phyloP scores from a whole-genome alignment of 176 grass and related monocot species.

The Cymbopogon citratus region DNA sequence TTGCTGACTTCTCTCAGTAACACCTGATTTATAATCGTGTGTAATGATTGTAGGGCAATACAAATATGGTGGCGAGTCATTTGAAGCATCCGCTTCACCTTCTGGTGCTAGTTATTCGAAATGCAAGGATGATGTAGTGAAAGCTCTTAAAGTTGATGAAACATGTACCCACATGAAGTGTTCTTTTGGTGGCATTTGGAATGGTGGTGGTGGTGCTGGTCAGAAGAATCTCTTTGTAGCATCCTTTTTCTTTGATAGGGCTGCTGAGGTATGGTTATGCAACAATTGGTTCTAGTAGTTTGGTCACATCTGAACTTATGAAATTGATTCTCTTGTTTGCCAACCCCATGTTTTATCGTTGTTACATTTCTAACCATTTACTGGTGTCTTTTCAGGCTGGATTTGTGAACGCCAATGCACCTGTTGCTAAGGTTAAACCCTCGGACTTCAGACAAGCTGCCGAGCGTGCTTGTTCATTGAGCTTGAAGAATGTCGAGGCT shows the following conservation, averaged over 20 bases:
- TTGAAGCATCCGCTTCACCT: slow-evolving; percentile 64
- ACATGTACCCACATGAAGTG: slow-evolving; percentile 96
- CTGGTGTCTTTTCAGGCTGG: slow-evolving; percentile 53
- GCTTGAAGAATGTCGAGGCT: slow-evolving; percentile 52
- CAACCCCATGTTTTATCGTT: neutral
- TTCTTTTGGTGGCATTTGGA: slow-evolving; percentile 97
- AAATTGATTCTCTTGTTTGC: neutral
- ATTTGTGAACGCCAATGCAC: slow-evolving; percentile 66
- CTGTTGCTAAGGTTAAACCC: slow-evolving; percentile 68
- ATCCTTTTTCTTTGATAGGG: slow-evolving; percentile 97
- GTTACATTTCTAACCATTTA: neutral
- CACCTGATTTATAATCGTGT: neutral
- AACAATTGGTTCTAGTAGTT: neutral
- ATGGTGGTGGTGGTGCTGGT: slow-evolving; percentile 89
- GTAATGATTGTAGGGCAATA: slow-evolving; percentile 54
- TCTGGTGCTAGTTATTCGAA: slow-evolving; percentile 71
- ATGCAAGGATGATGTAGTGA: slow-evolving; percentile 67
- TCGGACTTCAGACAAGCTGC: slow-evolving; percentile 80
- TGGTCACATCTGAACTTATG: neutral
- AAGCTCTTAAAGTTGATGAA: slow-evolving; percentile 71
- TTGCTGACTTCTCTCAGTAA: neutral
- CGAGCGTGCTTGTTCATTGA: slow-evolving; percentile 67
- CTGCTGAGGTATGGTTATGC: slow-evolving; percentile 68
- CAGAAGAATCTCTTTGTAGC: slow-evolving; percentile 98
- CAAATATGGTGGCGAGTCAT: slow-evolving; percentile 36